Conservation (phyloP, 2,329 filamentous ascomycete genomes). For the Beauveria pseudobassiana region DNA sequence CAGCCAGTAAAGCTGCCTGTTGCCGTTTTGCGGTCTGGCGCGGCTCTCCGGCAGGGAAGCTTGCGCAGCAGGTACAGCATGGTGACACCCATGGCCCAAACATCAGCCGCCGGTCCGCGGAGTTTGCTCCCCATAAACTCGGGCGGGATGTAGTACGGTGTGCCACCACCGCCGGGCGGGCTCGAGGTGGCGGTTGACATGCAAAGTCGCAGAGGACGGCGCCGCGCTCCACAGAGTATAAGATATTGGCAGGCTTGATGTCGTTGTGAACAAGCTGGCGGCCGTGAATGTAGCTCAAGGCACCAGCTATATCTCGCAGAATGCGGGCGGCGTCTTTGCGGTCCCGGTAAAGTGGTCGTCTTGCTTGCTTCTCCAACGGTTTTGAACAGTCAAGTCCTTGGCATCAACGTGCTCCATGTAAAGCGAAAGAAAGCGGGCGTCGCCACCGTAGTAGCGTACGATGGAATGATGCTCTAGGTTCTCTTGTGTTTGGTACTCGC, state of each 20-base stretch:
- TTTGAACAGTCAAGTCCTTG: slow-evolving; percentile 42
- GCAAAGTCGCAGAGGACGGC: slow-evolving; percentile 54
- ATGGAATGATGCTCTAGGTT: slow-evolving; percentile 50
- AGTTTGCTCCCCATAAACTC: slow-evolving; percentile 50
- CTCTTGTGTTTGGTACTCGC: slow-evolving; percentile 49
- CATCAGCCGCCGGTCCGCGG: slow-evolving; percentile 48
- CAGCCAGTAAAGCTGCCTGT: slow-evolving; percentile 48
- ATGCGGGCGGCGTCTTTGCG: slow-evolving; percentile 44
- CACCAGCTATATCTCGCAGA: slow-evolving; percentile 45
- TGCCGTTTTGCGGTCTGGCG: slow-evolving; percentile 35
- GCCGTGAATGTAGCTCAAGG: slow-evolving; percentile 48
- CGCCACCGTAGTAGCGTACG: slow-evolving; percentile 50
- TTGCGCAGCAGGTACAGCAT: slow-evolving; percentile 53
- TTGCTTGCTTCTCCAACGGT: slow-evolving; percentile 40
- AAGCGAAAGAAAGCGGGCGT: slow-evolving; percentile 50
- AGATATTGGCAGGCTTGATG: slow-evolving; percentile 54
- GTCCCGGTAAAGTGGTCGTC: slow-evolving; percentile 44
- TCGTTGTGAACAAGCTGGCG: slow-evolving; percentile 52
- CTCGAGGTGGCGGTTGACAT: slow-evolving; percentile 42
- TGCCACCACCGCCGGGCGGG: slow-evolving; percentile 45
- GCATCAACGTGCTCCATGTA: slow-evolving; percentile 57
- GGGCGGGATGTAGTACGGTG: slow-evolving; percentile 54
- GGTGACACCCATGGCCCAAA: slow-evolving; percentile 53
- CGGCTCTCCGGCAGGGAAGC: slow-evolving; percentile 48
- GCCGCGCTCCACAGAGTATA: slow-evolving; percentile 51